These are phyloP conservation scores for Pinus taeda DNA, from an alignment of 75 land plant species.

Conservation along the genomic window DNA sequence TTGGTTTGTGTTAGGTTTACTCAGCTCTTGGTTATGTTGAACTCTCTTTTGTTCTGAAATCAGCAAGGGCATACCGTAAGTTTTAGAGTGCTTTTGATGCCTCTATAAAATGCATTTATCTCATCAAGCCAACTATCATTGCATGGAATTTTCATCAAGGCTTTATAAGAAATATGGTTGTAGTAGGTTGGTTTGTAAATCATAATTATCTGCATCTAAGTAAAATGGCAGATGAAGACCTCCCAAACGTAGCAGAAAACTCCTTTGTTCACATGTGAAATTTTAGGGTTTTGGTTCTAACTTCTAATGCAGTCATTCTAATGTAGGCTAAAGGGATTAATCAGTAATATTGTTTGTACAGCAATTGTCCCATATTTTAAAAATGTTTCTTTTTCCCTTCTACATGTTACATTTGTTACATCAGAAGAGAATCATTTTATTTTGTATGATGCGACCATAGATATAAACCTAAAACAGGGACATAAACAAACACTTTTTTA, in stretches of 20 bases:
- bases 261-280: too few relatives aligned
- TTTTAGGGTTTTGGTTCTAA: too few relatives aligned
- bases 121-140: background rate
- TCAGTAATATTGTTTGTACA: too few relatives aligned
- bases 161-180: background rate
- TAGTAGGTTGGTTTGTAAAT: background rate
- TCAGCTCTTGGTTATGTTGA: background rate
- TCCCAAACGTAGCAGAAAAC: background rate
- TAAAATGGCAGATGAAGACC: background rate
- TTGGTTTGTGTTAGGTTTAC: background rate
- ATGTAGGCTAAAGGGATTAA: too few relatives aligned
- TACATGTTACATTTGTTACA: too few relatives aligned
- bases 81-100: background rate
- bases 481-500: too few relatives aligned
- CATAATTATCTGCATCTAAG: background rate
- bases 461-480: too few relatives aligned
- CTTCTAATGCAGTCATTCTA: too few relatives aligned
- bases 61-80: background rate
- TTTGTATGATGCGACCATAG: too few relatives aligned
- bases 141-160: background rate
- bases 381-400: too few relatives aligned
- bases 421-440: too few relatives aligned
- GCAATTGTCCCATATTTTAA: too few relatives aligned
- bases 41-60: background rate
- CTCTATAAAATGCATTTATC: background rate